Evolutionary conservation across 2,329 filamentous ascomycete genomes (phyloP), one percentile per base, ranked within the genome.

Genomic region (Diaporthe sp.): DNA sequence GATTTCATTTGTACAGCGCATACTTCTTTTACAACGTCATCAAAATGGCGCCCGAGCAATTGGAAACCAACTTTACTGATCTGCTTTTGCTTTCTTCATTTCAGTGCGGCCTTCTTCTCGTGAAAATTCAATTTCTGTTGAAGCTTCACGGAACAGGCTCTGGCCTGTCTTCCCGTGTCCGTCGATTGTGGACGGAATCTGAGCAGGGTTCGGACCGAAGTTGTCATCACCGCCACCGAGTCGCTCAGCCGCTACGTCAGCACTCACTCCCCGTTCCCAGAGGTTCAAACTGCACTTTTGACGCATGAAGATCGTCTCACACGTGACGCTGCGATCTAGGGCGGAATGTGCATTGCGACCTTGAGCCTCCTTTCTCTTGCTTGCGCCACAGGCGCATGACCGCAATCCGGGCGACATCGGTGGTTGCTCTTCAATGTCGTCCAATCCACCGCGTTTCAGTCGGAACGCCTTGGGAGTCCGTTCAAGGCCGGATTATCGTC

Each of bases 231-330:
- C 55, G 65, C 49, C 49, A 69, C 49, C 34, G n/a, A 25, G n/a
- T 3, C 15, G 46, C 34, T n/a, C 1, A 12, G 34, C 4, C 34
- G 28, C 44, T 25, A 67, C 31, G 62, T 67, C 62, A 51, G 44
- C 31, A 15, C 25, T 42, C 31, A 34, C 17, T 49, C 6, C 25
- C n/a, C 4, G 22, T 69, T 10, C 49, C 49, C 31, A 42, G 34
- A 55, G 4, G 10, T 69, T 28, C 12, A 42, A 55, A 55, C 8
- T 69, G 65, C 65, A 69, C 65, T 69, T 65, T 69, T 53, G 46
- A 39, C 22, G 65, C 65, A 67, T 31, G 62, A 13, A 6, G 22
- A n/a, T 12, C n/a, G 7, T 49, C 44, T 25, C 65, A 65, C 39
- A 68, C 65, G 65, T 69, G 49, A 39, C 49, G 6, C 34, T 55